Base-by-base conservation (phyloP, 2,329 filamentous ascomycete species). In the Rhinocladiella similis region DNA sequence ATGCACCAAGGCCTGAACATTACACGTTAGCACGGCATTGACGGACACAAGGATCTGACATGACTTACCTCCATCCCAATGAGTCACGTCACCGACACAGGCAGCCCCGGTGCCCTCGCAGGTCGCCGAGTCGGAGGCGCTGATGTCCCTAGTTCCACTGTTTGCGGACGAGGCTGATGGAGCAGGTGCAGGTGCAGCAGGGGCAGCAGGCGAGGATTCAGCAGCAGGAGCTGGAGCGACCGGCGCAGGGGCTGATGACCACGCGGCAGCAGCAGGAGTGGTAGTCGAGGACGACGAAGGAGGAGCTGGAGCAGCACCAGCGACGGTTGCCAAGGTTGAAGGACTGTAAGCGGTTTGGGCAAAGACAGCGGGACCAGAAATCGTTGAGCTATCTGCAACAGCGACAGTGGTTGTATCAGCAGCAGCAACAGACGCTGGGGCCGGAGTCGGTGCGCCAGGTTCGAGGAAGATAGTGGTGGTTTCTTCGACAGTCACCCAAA, bases 11-110 rank as follows among this genome's bases (percentile, higher is more conserved):
- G 41, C 63, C 59, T 57, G 27, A 29, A 41, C 36, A 39, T 18
- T 16, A 7, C 33, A 57, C 14, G 46, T 57, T 33, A 57, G 50
- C 38, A 19, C 12, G 33, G 12, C 19, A 27, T 50, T 25, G 14
- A 42, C 10, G 33, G 22, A 20, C 4, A 12, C 3, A n/a, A 12
- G 9, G 27, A 36, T 16, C 14, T 1, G 3, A 5, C 10, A 22
- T 16, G 16, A 57, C 55, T 45, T 53, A 52, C 87, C 90, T 47
- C 87, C 77, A 39, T 78, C 74, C 75, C 89, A 95, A 78, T 83
- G 92, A 57, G 90, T 94, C 63, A 90, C 79, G 48, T 91, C 82
- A 59, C 89, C 90, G 0, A 69, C 67, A 75, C 72, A 78, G 27
- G 64, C 70, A 25, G 67, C 66, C 47, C 71, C 75, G 7, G 47